Conservation (phyloP, 163 green algal genomes). For the Coccomyxa subellipsoidea region DNA sequence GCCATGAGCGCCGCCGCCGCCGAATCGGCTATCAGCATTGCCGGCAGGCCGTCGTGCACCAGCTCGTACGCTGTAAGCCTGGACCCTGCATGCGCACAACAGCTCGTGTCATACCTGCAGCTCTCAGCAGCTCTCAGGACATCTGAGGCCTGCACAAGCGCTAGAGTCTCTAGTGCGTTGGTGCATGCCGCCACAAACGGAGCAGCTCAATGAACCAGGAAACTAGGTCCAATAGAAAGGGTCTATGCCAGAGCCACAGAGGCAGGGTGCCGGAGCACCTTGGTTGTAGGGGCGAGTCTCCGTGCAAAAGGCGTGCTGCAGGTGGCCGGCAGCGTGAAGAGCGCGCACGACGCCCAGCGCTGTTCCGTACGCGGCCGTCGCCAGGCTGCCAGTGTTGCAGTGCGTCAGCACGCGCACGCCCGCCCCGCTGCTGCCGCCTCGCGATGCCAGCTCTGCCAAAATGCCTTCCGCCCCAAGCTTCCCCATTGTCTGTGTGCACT, state of each 20-base stretch:
- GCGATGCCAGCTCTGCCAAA: constrained; percentile 40
- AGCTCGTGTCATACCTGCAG: not conserved
- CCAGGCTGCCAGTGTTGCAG: constrained; percentile 96
- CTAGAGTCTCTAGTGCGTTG: too few species aligned
- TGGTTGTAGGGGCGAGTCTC: constrained; percentile 97
- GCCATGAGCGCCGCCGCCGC: constrained; percentile 80
- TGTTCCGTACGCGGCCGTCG: constrained; percentile 87
- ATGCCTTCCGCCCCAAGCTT: constrained; percentile 70
- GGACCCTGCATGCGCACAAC: constrained; percentile 47
- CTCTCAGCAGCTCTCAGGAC: not conserved
- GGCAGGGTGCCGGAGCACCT: constrained; percentile 29
- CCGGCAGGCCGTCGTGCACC: constrained; percentile 83
- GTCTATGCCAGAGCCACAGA: too few species aligned
- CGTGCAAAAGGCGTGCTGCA: constrained; percentile 82
- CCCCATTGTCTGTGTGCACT: constrained; percentile 70
- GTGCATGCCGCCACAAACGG: too few species aligned
- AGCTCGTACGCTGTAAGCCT: constrained; percentile 96
- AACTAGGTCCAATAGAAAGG: too few species aligned
- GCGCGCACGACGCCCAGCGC: constrained; percentile 83
- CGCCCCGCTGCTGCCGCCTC: constrained; percentile 24
- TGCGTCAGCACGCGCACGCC: constrained; percentile 81
- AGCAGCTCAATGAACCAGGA: too few species aligned
- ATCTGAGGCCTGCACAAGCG: too few species aligned
- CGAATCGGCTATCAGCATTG: constrained; percentile 88
- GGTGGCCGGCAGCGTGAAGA: constrained; percentile 59